Evolutionary conservation across 2,329 filamentous ascomycete genomes (phyloP).

Genomic region (Elsinoe ampelina): DNA sequence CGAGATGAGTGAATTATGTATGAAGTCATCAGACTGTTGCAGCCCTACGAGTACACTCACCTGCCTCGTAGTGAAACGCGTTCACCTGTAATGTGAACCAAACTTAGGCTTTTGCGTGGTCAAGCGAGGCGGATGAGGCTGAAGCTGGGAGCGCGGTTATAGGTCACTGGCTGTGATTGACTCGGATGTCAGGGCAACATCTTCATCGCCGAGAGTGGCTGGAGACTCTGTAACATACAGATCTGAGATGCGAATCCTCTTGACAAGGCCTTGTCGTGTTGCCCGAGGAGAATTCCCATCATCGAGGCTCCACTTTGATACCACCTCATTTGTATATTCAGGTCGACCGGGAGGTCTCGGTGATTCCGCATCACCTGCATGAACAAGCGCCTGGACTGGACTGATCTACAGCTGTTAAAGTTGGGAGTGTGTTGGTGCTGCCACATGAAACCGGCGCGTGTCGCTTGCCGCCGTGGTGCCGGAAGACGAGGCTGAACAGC

Average conservation of each 20-base stretch:
- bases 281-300: neutral
- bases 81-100: conserved; percentile 5
- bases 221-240: neutral
- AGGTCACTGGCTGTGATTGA: neutral
- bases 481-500: conserved; percentile 7
- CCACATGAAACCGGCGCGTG: conserved; percentile 8
- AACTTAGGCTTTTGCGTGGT: neutral
- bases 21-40: conserved; percentile 7
- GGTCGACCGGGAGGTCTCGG: neutral
- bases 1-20: conserved; percentile 4
- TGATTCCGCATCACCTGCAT: conserved; percentile 3
- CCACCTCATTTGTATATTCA: neutral
- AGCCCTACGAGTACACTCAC: conserved; percentile 3
- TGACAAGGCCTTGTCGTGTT: neutral
- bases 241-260: neutral
- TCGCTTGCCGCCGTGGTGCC: neutral
- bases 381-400: neutral
- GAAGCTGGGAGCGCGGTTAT: neutral
- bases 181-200: neutral
- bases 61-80: conserved; percentile 11
- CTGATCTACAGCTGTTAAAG: neutral
- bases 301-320: neutral
- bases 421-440: neutral
- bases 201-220: conserved; percentile 1
- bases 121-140: neutral